A percentile compares a stretch with the other conserved stretches of the same genome.
Evolutionary conservation across 176 grass and related monocot genomes (phyloP).

Genomic region (Secale cereale): DNA sequence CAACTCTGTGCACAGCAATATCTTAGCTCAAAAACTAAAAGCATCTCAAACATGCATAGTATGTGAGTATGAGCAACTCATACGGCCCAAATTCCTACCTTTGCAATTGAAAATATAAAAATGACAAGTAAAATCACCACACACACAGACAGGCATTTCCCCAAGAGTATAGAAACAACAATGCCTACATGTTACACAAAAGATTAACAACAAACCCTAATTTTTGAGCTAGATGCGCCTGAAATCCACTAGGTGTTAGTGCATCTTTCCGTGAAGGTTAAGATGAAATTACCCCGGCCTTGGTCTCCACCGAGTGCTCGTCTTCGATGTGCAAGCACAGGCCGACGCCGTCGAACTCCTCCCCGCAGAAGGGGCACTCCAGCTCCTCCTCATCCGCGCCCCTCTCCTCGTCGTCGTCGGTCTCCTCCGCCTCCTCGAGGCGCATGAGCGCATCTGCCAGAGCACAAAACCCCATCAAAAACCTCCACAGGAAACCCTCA

Average conservation of each 20-base stretch:
- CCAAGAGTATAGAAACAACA: not conserved
- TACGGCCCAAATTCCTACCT: not conserved
- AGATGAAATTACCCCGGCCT: constrained; percentile 53
- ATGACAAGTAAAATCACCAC: constrained; percentile 6
- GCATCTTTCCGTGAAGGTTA: not conserved
- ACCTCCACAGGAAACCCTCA: not conserved
- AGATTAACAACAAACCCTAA: not conserved
- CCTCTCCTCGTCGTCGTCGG: constrained; percentile 46
- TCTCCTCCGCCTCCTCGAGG: constrained; percentile 59
- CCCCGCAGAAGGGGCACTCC: constrained; percentile 85
- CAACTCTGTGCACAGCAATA: not conserved
- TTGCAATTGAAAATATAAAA: not conserved
- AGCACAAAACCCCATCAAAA: constrained; percentile 26
- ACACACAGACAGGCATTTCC: not conserved
- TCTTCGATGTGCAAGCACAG: constrained; percentile 77
- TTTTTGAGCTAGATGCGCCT: not conserved
- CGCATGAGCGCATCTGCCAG: constrained; percentile 58
- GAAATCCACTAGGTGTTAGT: not conserved
- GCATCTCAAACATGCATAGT: not conserved
- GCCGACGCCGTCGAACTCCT: constrained; percentile 68
- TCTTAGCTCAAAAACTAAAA: not conserved
- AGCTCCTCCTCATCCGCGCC: constrained; percentile 32
- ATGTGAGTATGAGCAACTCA: not conserved
- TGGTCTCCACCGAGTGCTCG: constrained; percentile 58
- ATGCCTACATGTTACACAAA: not conserved